These are phyloP conservation scores for Macrophomina phaseolina DNA, from an alignment of 2,329 filamentous ascomycete genomes.

Conservation along the genomic window DNA sequence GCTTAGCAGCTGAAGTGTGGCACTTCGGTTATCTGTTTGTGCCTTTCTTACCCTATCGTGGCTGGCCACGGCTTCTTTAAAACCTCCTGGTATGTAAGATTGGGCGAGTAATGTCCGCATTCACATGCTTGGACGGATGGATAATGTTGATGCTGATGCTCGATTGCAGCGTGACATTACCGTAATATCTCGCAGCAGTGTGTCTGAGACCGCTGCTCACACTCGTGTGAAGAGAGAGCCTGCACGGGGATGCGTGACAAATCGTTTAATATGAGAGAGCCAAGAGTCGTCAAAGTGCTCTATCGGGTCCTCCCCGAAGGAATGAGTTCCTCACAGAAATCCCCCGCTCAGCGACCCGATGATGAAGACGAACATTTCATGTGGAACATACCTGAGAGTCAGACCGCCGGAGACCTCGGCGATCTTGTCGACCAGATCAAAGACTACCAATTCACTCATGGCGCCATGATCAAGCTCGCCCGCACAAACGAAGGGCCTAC, in stretches of 20 bases:
- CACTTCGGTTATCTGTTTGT: too few species aligned
- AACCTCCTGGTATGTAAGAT: background rate
- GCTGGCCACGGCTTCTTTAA: background rate
- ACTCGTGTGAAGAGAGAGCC: background rate
- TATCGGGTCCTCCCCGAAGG: background rate
- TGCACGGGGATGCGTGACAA: background rate
- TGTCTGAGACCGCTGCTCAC: background rate
- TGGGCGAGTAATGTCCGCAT: background rate
- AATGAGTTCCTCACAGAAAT: background rate
- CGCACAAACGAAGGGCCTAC: slow-evolving; percentile 34
- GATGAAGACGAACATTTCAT: background rate
- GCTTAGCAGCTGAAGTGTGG: too few species aligned
- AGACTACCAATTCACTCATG: slow-evolving; percentile 52
- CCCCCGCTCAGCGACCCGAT: background rate
- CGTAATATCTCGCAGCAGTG: background rate
- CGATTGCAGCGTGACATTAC: background rate
- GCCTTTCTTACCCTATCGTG: too few species aligned
- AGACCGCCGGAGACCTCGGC: background rate
- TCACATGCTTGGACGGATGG: background rate
- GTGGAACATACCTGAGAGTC: background rate
- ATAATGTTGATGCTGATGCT: background rate
- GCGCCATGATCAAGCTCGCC: slow-evolving; percentile 47
- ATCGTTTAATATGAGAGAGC: background rate
- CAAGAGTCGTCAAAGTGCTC: background rate
- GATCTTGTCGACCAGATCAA: slow-evolving; percentile 36